A percentile compares a stretch with the other conserved stretches of the same genome.
These are phyloP conservation scores for Mortierella polycephala DNA, from an alignment of 371 early-diverging fungal genomes.

Conservation along the genomic window DNA sequence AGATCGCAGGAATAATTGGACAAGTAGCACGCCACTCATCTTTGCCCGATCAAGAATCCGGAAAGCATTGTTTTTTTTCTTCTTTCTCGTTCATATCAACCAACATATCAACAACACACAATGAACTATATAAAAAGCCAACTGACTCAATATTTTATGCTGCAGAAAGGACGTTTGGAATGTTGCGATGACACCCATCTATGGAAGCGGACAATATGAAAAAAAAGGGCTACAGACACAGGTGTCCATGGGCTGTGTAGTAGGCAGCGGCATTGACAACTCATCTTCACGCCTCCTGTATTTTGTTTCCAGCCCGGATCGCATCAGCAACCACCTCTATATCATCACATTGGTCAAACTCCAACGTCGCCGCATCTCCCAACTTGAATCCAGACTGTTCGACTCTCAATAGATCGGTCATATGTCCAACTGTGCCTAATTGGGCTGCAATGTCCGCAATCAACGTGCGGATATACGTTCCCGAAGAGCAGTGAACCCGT, in stretches of 20 bases:
- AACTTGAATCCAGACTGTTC: slow-evolving; percentile 57
- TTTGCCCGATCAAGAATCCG: not conserved
- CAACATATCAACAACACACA: not conserved
- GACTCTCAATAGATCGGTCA: slow-evolving; percentile 54
- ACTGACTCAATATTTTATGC: too few species aligned
- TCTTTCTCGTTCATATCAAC: not conserved
- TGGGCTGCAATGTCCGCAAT: slow-evolving; percentile 56
- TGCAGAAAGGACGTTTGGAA: too few species aligned
- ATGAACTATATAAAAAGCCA: too few species aligned
- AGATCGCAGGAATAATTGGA: slow-evolving; percentile 28
- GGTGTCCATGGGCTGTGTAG: not conserved
- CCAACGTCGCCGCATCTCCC: slow-evolving; percentile 25
- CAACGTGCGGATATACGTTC: slow-evolving; percentile 62
- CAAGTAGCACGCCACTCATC: too few species aligned
- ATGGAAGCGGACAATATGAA: too few species aligned
- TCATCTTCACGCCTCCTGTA: not conserved
- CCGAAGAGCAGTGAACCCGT: slow-evolving; percentile 57
- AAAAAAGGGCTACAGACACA: too few species aligned
- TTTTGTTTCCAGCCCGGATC: slow-evolving; percentile 29
- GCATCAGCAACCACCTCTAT: slow-evolving; percentile 25
- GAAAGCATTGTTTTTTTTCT: not conserved
- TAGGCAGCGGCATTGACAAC: not conserved
- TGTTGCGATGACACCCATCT: too few species aligned
- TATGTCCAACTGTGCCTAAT: slow-evolving; percentile 54
- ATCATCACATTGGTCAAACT: slow-evolving; percentile 33